Conservation (phyloP, 2,329 filamentous ascomycete genomes). For the Colletotrichum siamense region DNA sequence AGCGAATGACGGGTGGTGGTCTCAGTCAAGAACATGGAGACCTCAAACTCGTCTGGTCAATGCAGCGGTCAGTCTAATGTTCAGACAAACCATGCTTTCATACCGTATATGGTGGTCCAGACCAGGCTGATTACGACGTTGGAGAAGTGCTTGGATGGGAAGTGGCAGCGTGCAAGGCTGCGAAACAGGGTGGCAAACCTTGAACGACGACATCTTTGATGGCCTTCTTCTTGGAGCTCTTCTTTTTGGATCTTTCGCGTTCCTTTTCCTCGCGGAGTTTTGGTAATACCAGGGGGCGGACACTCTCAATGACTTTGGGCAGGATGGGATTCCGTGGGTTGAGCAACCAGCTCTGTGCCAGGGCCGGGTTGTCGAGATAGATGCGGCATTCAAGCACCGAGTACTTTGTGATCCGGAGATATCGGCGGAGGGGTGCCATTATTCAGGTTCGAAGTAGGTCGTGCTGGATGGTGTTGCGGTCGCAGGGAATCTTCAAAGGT, state of each 20-base stretch:
- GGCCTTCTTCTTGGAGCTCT: constrained; percentile 74
- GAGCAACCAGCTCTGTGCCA: constrained; percentile 84
- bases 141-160: not conserved
- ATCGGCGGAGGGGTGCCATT: constrained; percentile 90
- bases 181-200: constrained; percentile 57
- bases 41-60: constrained; percentile 85
- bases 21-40: constrained; percentile 91
- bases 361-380: constrained; percentile 89
- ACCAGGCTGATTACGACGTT: constrained; percentile 11
- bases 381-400: constrained; percentile 97
- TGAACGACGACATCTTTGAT: constrained; percentile 88
- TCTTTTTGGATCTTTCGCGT: constrained; percentile 60
- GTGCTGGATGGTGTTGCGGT: not conserved
- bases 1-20: constrained; percentile 84
- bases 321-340: constrained; percentile 78
- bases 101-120: not conserved
- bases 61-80: not conserved
- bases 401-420: constrained; percentile 89
- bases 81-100: not conserved
- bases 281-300: constrained; percentile 85
- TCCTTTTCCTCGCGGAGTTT: constrained; percentile 90
- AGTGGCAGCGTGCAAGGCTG: not conserved
- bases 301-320: constrained; percentile 81
- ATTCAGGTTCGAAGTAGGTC: not conserved
- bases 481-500: not conserved